A percentile compares a stretch with the other conserved stretches of the same genome.
phyloP scores from a whole-genome alignment of 345 rosid species.

The Draba incana region DNA sequence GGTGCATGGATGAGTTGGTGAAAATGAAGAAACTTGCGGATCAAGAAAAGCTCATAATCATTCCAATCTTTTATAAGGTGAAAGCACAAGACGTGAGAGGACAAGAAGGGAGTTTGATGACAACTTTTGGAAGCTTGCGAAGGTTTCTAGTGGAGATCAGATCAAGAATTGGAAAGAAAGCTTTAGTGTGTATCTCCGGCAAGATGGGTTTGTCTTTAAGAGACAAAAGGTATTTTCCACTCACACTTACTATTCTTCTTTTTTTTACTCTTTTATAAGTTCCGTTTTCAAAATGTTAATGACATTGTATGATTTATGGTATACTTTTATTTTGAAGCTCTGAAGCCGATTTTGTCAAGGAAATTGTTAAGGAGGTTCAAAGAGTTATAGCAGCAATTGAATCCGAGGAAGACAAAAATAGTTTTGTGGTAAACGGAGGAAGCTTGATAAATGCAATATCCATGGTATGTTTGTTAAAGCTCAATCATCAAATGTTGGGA shows the following conservation, averaged over 20 bases:
- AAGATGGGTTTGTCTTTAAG: constrained; percentile 11
- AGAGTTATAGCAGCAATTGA: too few species aligned
- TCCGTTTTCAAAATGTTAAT: too few species aligned
- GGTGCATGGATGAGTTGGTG: constrained; percentile 2
- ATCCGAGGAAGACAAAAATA: too few species aligned
- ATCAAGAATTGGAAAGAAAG: constrained; percentile 9
- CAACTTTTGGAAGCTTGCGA: not conserved
- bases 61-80: constrained; percentile 9
- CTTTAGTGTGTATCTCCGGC: not conserved
- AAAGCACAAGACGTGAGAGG: not conserved
- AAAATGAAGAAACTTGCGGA: constrained; percentile 3
- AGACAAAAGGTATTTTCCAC: not conserved
- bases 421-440: too few species aligned
- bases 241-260: too few species aligned
- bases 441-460: too few species aligned
- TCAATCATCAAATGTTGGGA: not conserved
- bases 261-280: too few species aligned
- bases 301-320: not conserved
- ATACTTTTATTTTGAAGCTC: too few species aligned
- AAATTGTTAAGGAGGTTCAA: too few species aligned
- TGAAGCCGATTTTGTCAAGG: too few species aligned
- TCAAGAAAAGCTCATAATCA: not conserved
- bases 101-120: not conserved
- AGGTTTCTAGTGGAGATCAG: not conserved
- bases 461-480: not conserved